These are phyloP conservation scores for Coniella vitis DNA, from an alignment of 2,329 filamentous ascomycete species.

Conservation along the genomic window DNA sequence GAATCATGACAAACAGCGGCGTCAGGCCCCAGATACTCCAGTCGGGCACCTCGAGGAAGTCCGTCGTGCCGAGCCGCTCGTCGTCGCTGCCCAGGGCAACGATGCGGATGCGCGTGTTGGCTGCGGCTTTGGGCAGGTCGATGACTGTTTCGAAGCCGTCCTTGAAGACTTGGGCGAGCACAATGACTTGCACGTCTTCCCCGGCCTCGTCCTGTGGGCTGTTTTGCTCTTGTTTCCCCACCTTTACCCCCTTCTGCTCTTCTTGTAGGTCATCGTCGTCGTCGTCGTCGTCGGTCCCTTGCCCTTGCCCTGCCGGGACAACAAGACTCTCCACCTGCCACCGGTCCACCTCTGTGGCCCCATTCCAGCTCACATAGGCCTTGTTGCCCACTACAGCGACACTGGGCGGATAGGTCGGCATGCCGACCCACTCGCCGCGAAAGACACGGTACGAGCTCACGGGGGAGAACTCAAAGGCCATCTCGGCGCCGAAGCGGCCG, in stretches of 20 bases:
- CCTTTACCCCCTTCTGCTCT: too few species aligned
- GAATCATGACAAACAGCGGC: constrained; percentile 6
- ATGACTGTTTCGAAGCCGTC: constrained; percentile 17
- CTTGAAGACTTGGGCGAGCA: constrained; percentile 12
- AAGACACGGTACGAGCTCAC: constrained; percentile 19
- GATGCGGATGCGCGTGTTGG: constrained; percentile 7
- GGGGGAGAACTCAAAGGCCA: constrained; percentile 13
- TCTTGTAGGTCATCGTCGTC: not conserved
- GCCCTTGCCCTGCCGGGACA: too few species aligned
- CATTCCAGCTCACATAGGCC: constrained; percentile 19
- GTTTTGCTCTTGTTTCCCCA: too few species aligned
- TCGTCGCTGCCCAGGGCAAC: constrained; percentile 5
- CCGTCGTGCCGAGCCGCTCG: constrained; percentile 8
- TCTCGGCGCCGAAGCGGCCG: constrained; percentile 16
- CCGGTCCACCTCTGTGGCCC: constrained; percentile 15
- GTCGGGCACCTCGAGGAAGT: constrained; percentile 7
- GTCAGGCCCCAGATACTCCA: constrained; percentile 8
- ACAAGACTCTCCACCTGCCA: constrained; percentile 17
- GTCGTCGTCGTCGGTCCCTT: too few species aligned
- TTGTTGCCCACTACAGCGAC: constrained; percentile 8
- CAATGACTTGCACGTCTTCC: not conserved
- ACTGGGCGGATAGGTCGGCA: constrained; percentile 10
- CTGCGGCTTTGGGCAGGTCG: constrained; percentile 7
- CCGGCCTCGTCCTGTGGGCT: too few species aligned
- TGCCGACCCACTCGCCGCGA: constrained; percentile 15